Evolutionary conservation across 768 basidiomycete genomes (phyloP), one percentile per base, ranked within the genome.

Genomic region (Lactarius hatsudake): DNA sequence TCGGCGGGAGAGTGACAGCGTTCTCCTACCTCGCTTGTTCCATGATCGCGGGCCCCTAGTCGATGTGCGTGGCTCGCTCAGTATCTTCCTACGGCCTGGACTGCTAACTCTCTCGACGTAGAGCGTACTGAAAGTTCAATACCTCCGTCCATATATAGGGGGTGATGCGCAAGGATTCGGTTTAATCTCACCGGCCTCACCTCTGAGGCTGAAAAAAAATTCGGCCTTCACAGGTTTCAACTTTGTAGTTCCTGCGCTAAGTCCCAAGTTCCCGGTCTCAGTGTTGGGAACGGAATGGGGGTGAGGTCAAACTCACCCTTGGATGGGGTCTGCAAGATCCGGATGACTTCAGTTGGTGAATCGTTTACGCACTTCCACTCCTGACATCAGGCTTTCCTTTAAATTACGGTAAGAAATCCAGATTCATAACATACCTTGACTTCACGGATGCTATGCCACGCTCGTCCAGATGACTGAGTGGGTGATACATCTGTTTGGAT

Each of bases 1-100:
- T 55, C 6, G 72, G 66, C 13, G 70, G 65, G 2, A 74, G 71
- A 15, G 64, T 3, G 18, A 58, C 42, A 10, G 56, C 38, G 17
- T 64, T 56, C 55, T 66, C 53, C 51, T 57, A 28, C 20, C 51
- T 61, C 48, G 51, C 23, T n/a, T 48, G 54, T 32, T 57, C 65
- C 17, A 40, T 34, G 30, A 20, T 23, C n/a, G 20, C 45, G 20
- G 45, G 45, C 45, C n/a, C 23, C 48, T 1, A 51, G 48, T 23
- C n/a, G 12, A 51, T 51, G 23, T 23, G 13, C 2, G 13, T 10
- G 23, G 48, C 12, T 48, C n/a, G n/a, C n/a, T 53, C 23, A 51
- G 12, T 26, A 15, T 53, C 13, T 53, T 53, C 23, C 48, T 10
- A 45, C 26, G 2, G 51, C 4, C 12, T 26, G 26, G 5, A 13